Conservation (phyloP, 2,329 filamentous ascomycete species). For the Hysterium pulicare region DNA sequence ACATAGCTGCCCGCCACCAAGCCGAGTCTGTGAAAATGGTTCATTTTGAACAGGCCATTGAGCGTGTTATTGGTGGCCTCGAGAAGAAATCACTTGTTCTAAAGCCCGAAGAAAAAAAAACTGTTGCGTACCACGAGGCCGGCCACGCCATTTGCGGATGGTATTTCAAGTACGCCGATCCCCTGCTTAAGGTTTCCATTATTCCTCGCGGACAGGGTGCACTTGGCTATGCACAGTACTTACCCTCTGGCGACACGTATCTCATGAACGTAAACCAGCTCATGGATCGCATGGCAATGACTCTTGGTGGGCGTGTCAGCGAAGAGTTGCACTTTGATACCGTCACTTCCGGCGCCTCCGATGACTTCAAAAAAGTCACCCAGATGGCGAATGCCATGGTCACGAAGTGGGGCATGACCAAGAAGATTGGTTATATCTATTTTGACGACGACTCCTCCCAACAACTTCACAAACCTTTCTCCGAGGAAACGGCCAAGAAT, state of each 20-base stretch:
- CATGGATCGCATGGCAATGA: slow-evolving; percentile 99
- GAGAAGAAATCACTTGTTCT: slow-evolving; percentile 97
- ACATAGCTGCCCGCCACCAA: slow-evolving; percentile 75
- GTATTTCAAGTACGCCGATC: slow-evolving; percentile 96
- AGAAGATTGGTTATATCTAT: slow-evolving; percentile 88
- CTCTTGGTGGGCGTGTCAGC: slow-evolving; percentile 87
- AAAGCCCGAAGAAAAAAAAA: slow-evolving; percentile 88
- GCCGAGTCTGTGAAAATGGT: slow-evolving; percentile 78
- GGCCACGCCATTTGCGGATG: slow-evolving; percentile 98
- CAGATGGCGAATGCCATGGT: slow-evolving; percentile 96
- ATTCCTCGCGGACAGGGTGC: slow-evolving; percentile 93
- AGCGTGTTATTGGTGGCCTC: slow-evolving; percentile 91
- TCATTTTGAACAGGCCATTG: slow-evolving; percentile 96
- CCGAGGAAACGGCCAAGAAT: slow-evolving; percentile 84
- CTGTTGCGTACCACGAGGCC: slow-evolving; percentile 96
- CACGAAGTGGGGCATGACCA: slow-evolving; percentile 98
- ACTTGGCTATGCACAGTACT: slow-evolving; percentile 92
- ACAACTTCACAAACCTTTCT: slow-evolving; percentile 90
- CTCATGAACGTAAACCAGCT: slow-evolving; percentile 94
- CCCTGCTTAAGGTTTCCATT: slow-evolving; percentile 95
- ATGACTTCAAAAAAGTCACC: slow-evolving; percentile 98
- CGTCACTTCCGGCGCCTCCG: slow-evolving; percentile 89
- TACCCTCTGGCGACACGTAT: slow-evolving; percentile 88
- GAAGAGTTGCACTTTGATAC: slow-evolving; percentile 97
- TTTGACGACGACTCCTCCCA: slow-evolving; percentile 80